Evolutionary conservation across 148 eudicot genomes (phyloP), one percentile per base, ranked within the genome.

Genomic region (Persicaria maculosa): DNA sequence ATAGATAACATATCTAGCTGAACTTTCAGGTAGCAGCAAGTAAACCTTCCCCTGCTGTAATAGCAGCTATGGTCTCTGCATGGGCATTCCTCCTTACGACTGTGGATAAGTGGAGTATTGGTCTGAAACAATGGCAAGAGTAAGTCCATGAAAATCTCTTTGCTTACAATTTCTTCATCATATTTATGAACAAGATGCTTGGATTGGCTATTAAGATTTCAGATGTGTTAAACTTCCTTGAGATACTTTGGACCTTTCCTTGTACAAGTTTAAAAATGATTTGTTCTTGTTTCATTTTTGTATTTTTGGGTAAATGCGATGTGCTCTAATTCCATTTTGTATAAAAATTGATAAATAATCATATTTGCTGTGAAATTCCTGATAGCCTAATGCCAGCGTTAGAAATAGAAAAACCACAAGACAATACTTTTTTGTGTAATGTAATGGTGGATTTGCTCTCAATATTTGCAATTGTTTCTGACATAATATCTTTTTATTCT

Each of bases 41-140:
- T 58, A 92, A 90, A 80, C 89, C 91, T 47, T 81, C 93, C 17
- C 86, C 93, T 6, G 84, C 87, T 71, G 59, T 92, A 48, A 87
- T 87, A 72, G 74, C 97, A 64, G 84, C 93, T 58, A 85, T 83
- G 86, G 89, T 95, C 48, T 92, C 97, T 61, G 85, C 98, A 14
- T 95, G 98, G 98, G 81, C 98, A 9, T 92, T 95, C 77, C 96
- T 95, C 62, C 92, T 95, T 64, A 90, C 97, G 14, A 86, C 97
- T 22, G 61, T 83, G 72, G 84, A 89, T 75, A 78, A 85, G 2
- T 70, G 91, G 86, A 81, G 86, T 11, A 71, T 90, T 73, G 78
- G 83, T 68, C 79, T 85, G 25, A 92, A 86, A 80, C 83, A 76
- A 72, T 92, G 96, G 96, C 91, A 86, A 83, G 93, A 86, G 98